phyloP scores from a whole-genome alignment of 192 early-diverging fungal species.

The Oehlia diaphana region DNA sequence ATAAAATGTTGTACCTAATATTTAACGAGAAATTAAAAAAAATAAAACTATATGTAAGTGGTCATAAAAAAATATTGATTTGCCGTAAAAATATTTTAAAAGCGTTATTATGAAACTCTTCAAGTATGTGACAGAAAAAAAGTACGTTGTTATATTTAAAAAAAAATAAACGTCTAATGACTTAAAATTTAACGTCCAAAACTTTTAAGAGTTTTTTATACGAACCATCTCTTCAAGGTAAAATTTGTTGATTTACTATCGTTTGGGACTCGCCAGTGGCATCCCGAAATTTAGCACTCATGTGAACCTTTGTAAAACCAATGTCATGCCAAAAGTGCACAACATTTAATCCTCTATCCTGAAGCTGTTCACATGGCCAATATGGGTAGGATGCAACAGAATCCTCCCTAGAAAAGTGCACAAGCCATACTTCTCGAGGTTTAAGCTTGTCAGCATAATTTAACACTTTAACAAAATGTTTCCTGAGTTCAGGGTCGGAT shows the following conservation, averaged over 20 bases:
- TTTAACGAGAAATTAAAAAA: too few relatives aligned
- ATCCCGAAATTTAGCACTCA: conserved; percentile 1
- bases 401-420: conserved; percentile 4
- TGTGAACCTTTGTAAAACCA: background rate
- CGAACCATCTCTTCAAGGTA: background rate
- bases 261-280: background rate
- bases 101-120: too few relatives aligned
- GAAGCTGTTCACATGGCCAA: conserved; percentile 1
- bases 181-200: too few relatives aligned
- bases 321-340: background rate
- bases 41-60: too few relatives aligned
- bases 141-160: too few relatives aligned
- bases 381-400: background rate
- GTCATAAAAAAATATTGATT: too few relatives aligned
- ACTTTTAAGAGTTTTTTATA: too few relatives aligned
- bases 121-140: too few relatives aligned
- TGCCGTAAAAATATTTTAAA: too few relatives aligned
- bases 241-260: background rate
- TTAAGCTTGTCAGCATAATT: background rate
- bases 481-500: background rate
- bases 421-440: background rate
- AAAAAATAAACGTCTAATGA: too few relatives aligned
- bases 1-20: too few relatives aligned
- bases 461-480: background rate
- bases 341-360: background rate